These are phyloP conservation scores for Puya raimondii DNA, from an alignment of 176 grass and related monocot genomes.

Conservation along the genomic window DNA sequence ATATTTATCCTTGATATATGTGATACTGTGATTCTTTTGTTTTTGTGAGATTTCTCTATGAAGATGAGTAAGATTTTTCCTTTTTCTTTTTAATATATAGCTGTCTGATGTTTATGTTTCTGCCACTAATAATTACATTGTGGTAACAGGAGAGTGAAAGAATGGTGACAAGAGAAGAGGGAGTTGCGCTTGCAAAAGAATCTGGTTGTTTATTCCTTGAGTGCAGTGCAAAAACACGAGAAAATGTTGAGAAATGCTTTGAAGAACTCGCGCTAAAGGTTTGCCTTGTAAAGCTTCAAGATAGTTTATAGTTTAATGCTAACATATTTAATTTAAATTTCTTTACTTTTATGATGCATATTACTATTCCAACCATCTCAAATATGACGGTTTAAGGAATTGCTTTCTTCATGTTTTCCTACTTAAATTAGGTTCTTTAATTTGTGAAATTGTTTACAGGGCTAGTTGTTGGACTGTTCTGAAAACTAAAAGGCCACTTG, in stretches of 20 bases:
- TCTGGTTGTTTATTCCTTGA: conserved; percentile 83
- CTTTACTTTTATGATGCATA: neutral
- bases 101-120: neutral
- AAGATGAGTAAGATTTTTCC: neutral
- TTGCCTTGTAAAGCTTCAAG: conserved; percentile 6
- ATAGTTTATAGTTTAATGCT: neutral
- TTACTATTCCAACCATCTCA: neutral
- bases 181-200: conserved; percentile 75
- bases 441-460: neutral
- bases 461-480: neutral
- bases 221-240: conserved; percentile 93
- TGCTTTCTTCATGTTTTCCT: neutral
- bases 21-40: neutral
- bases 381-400: neutral
- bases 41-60: neutral
- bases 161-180: conserved; percentile 92
- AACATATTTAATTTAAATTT: neutral
- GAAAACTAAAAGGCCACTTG: too few species aligned
- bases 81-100: neutral
- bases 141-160: conserved; percentile 63
- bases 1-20: neutral
- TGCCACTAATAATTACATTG: neutral
- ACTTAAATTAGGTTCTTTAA: neutral
- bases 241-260: conserved; percentile 93
- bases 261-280: conserved; percentile 94